Base-by-base conservation (phyloP, 257 asterid species). In the Dorcoceras hygrometricum region DNA sequence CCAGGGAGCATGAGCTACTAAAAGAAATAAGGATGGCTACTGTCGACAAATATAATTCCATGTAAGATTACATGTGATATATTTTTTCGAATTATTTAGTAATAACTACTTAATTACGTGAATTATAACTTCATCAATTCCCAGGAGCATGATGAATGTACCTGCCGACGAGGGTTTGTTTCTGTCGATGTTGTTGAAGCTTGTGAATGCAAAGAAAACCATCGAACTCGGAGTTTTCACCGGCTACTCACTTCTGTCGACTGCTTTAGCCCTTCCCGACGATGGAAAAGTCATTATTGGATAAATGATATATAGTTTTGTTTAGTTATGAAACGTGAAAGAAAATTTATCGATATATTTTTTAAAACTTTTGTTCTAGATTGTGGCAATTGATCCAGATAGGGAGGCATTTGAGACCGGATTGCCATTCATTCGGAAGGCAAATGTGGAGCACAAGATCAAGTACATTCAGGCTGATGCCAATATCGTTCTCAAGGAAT, bases 221-320 rank as follows among this genome's bases (percentile, higher is more conserved):
- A 64, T 81, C 14, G 87, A 84, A 78, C 71, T 83, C 67, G 89
- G 89, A 39, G 86, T 83, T 46, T 84, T 78, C 25, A 84, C 90
- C 0, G 91, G 88, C 24, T 85, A 82, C 62, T 85, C 88, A 1
- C 86, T 82, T 60, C 77, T 82, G 1, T 68, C 70, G 0, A 84
- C 86, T 29, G 88, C 90, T 20, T 78, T 84, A 32, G 79, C 87
- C 54, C 81, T 84, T 32, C 87, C 87, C 20, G 60, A 82, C 22
- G 81, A 82, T 70, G 90, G 81, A 73, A 76, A 78, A 59, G 90
- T n/a, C 5, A 6, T 27, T 27, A 27, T 27, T 27, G 3, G n/a
- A n/a, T n/a, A n/a, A n/a, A n/a, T 3, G 0, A 27, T 27, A 27
- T 27, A 3, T 27, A 3, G 29, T 27, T 27, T 27, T 27, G 29